These are phyloP conservation scores for Mortierella sp. DNA, from an alignment of 371 early-diverging fungal genomes.

Conservation along the genomic window DNA sequence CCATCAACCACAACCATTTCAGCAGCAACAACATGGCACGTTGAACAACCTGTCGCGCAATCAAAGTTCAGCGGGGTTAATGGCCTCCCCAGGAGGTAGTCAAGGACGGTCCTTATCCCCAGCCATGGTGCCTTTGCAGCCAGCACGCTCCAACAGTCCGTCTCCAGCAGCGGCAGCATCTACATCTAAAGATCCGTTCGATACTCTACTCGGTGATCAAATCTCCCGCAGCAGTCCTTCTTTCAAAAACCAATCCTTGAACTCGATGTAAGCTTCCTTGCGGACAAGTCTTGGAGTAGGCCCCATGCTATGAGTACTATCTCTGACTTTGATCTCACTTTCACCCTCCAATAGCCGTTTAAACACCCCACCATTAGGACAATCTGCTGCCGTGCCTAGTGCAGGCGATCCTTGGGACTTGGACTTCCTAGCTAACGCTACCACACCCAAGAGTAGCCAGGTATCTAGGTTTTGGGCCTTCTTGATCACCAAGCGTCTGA, in stretches of 20 bases:
- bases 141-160: slow-evolving; percentile 28
- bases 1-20: slow-evolving; percentile 21
- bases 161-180: slow-evolving; percentile 20
- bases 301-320: neutral
- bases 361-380: slow-evolving; percentile 44
- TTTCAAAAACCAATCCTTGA: slow-evolving; percentile 48
- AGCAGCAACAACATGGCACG: slow-evolving; percentile 15
- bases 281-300: neutral
- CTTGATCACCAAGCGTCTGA: too few relatives aligned
- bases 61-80: slow-evolving; percentile 30
- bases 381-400: slow-evolving; percentile 7
- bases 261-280: slow-evolving; percentile 59
- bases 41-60: slow-evolving; percentile 14
- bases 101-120: slow-evolving; percentile 43
- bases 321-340: neutral
- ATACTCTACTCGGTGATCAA: slow-evolving; percentile 32
- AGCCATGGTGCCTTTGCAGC: slow-evolving; percentile 39
- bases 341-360: slow-evolving; percentile 20
- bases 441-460: slow-evolving; percentile 20
- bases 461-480: slow-evolving; percentile 16
- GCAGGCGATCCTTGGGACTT: slow-evolving; percentile 62
- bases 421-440: slow-evolving; percentile 58
- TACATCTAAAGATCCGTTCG: slow-evolving; percentile 37
- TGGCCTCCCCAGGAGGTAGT: slow-evolving; percentile 21
- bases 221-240: slow-evolving; percentile 31